Conservation (phyloP, 768 basidiomycete genomes). For the Thelephora aurantiotincta region DNA sequence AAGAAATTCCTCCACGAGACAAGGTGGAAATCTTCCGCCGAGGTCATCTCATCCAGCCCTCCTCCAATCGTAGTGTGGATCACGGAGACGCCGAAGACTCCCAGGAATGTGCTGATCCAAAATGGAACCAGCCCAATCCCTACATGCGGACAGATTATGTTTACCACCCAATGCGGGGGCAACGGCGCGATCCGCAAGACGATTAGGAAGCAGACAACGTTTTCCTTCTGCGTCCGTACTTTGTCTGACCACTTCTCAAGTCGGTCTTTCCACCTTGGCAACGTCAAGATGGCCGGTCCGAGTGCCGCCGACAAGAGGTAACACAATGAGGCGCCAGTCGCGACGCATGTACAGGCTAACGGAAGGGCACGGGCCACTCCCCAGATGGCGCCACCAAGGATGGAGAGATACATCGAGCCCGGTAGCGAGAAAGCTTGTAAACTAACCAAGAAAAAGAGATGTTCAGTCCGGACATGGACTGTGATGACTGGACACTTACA, state of each 20-base stretch:
- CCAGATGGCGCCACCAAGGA: slow-evolving; percentile 93
- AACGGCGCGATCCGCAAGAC: slow-evolving; percentile 90
- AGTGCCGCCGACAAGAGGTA: slow-evolving; percentile 87
- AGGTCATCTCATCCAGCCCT: slow-evolving; percentile 91
- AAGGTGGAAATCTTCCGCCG: slow-evolving; percentile 83
- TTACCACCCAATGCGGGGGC: slow-evolving; percentile 95
- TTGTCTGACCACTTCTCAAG: slow-evolving; percentile 75
- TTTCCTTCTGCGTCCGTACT: slow-evolving; percentile 66
- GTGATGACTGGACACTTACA: slow-evolving; percentile 40
- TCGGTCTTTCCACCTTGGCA: slow-evolving; percentile 73
- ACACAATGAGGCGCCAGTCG: slow-evolving; percentile 81
- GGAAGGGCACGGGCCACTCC: slow-evolving; percentile 77
- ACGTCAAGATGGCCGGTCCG: slow-evolving; percentile 79
- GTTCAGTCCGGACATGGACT: slow-evolving; percentile 3
- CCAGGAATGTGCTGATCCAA: slow-evolving; percentile 83
- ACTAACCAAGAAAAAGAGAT: slow-evolving; percentile 24
- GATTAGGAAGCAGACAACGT: slow-evolving; percentile 85
- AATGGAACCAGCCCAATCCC: slow-evolving; percentile 78
- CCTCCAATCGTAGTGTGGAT: slow-evolving; percentile 95
- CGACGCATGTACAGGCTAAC: slow-evolving; percentile 86
- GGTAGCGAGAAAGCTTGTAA: slow-evolving; percentile 94
- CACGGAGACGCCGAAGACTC: slow-evolving; percentile 80
- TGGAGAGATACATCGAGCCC: slow-evolving; percentile 95
- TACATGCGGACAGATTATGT: slow-evolving; percentile 84
- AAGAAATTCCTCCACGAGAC: slow-evolving; percentile 88